Evolutionary conservation across 2,329 filamentous ascomycete genomes (phyloP).

Genomic region (Huntiella omanensis): DNA sequence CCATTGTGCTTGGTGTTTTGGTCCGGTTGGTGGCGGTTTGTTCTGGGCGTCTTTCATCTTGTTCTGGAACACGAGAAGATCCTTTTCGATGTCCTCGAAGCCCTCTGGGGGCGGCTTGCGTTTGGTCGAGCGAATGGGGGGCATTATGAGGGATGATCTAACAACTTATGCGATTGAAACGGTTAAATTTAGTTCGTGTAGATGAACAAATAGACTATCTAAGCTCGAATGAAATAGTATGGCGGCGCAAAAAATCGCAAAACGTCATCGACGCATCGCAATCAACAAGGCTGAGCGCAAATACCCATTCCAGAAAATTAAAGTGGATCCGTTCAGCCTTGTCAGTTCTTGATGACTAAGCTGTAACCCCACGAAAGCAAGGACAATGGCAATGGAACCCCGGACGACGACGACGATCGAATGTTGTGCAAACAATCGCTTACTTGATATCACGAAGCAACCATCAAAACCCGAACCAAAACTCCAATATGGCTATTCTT

Average conservation of each 20-base stretch:
- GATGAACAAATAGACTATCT: too few species aligned
- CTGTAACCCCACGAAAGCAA: too few species aligned
- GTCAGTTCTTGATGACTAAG: background rate
- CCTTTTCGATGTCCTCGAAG: constrained; percentile 76
- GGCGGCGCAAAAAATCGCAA: background rate
- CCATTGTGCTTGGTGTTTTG: constrained; percentile 83
- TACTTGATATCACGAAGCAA: too few species aligned
- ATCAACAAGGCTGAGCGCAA: constrained; percentile 8
- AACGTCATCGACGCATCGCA: background rate
- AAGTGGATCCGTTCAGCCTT: constrained; percentile 5
- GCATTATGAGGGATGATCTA: constrained; percentile 33
- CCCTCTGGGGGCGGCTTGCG: constrained; percentile 70
- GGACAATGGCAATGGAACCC: too few species aligned
- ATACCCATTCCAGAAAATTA: constrained; percentile 1
- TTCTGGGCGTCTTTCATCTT: constrained; percentile 95
- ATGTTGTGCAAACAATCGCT: background rate
- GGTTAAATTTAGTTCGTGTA: too few species aligned
- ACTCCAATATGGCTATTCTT: constrained; percentile 55
- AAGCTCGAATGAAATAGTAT: background rate
- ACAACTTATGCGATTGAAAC: constrained; percentile 3
- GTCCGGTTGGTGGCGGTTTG: constrained; percentile 58
- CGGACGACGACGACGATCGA: too few species aligned
- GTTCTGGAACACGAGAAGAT: constrained; percentile 67
- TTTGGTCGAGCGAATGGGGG: constrained; percentile 56
- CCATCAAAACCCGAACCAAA: too few species aligned